These are phyloP conservation scores for Xenoacremonium recifei DNA, from an alignment of 2,329 filamentous ascomycete genomes.

Conservation along the genomic window DNA sequence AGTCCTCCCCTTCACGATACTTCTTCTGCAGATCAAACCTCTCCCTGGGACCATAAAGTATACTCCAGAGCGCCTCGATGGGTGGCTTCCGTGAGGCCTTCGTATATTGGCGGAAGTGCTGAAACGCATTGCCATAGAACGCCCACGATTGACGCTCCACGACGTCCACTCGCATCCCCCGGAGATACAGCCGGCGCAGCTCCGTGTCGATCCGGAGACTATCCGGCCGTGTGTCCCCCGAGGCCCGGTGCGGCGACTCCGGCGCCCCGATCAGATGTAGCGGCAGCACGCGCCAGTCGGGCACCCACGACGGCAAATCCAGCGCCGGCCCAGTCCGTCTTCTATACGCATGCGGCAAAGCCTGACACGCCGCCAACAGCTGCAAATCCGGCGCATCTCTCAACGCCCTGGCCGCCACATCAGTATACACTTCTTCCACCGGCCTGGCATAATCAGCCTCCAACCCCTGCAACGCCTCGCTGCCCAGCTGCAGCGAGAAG, in stretches of 20 bases:
- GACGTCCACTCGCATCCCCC: slow-evolving; percentile 28
- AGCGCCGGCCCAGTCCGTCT: slow-evolving; percentile 5
- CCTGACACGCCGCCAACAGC: slow-evolving; percentile 29
- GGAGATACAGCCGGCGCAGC: slow-evolving; percentile 22
- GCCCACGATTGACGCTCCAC: slow-evolving; percentile 23
- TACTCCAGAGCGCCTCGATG: slow-evolving; percentile 30
- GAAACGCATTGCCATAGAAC: slow-evolving; percentile 31
- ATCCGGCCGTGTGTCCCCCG: slow-evolving; percentile 22
- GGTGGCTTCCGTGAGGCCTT: slow-evolving; percentile 12
- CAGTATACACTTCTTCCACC: slow-evolving; percentile 31
- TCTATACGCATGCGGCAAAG: slow-evolving; percentile 10
- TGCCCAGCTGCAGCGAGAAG: slow-evolving; percentile 27
- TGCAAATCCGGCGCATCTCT: slow-evolving; percentile 27
- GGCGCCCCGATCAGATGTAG: slow-evolving; percentile 33
- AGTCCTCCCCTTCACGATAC: slow-evolving; percentile 26
- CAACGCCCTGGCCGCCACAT: slow-evolving; percentile 31
- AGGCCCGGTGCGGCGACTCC: slow-evolving; percentile 29
- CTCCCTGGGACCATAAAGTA: slow-evolving; percentile 22
- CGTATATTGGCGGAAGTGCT: slow-evolving; percentile 17
- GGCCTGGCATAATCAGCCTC: slow-evolving; percentile 28
- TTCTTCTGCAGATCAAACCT: slow-evolving; percentile 23
- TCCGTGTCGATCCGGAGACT: slow-evolving; percentile 25
- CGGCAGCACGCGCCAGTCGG: slow-evolving; percentile 34
- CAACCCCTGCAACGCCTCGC: slow-evolving; percentile 21
- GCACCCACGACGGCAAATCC: slow-evolving; percentile 35